A percentile compares a stretch with the other conserved stretches of the same genome.
phyloP scores from a whole-genome alignment of 1,284 basidiomycete genomes.

The Cerrena zonata region DNA sequence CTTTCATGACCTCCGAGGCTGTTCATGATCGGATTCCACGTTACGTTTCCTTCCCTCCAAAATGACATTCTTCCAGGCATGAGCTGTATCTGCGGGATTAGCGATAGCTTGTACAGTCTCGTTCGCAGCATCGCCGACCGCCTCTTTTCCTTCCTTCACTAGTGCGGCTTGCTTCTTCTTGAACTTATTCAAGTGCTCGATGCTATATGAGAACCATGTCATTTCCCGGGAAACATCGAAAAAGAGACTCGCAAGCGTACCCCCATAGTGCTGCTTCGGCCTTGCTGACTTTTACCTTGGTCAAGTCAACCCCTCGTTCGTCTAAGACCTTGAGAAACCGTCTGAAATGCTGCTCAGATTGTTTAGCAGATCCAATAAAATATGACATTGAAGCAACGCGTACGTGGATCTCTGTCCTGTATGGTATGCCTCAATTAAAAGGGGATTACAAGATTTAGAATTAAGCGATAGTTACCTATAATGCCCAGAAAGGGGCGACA shows the following conservation, averaged over 20 bases:
- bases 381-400: too few relatives aligned
- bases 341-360: slow-evolving; percentile 49
- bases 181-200: slow-evolving; percentile 41
- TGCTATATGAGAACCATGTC: slow-evolving; percentile 24
- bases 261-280: slow-evolving; percentile 54
- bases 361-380: too few relatives aligned
- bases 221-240: not conserved
- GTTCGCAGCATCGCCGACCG: slow-evolving; percentile 7
- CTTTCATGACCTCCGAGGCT: not conserved
- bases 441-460: too few relatives aligned
- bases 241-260: slow-evolving; percentile 30
- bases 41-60: slow-evolving; percentile 17
- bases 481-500: slow-evolving; percentile 66
- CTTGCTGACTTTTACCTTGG: slow-evolving; percentile 55
- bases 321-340: slow-evolving; percentile 54
- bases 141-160: slow-evolving; percentile 28
- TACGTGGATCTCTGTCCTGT: slow-evolving; percentile 48
- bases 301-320: slow-evolving; percentile 57
- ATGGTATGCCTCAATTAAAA: not conserved
- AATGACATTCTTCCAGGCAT: slow-evolving; percentile 16
- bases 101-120: slow-evolving; percentile 3
- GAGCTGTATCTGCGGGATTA: not conserved
- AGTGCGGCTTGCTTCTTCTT: slow-evolving; percentile 36
- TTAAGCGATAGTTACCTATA: slow-evolving; percentile 47
- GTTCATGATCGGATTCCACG: slow-evolving; percentile 2